These are phyloP conservation scores for Ceratobasidium sp. DNA, from an alignment of 1,284 basidiomycete genomes.

Conservation along the genomic window DNA sequence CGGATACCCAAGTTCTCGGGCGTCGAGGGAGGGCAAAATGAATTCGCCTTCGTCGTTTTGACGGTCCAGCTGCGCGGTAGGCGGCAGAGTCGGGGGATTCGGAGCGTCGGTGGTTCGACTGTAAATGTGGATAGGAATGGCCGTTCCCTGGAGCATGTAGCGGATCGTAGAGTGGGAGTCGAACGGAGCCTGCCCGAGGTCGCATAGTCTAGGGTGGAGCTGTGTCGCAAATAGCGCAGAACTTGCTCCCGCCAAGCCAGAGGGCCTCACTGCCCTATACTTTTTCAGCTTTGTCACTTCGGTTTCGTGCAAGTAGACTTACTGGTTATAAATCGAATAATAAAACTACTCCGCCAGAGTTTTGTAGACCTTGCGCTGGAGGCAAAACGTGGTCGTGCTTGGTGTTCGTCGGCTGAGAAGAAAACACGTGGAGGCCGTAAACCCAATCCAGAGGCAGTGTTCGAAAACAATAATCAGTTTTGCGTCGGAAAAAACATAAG, in stretches of 20 bases:
- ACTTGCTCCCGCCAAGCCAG: neutral
- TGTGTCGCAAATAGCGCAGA: neutral
- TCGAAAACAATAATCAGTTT: constrained; percentile 14
- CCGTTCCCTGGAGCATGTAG: constrained; percentile 25
- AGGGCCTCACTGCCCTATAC: neutral
- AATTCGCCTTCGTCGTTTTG: constrained; percentile 42
- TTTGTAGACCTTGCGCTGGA: neutral
- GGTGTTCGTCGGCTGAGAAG: constrained; percentile 2
- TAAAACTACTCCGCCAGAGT: neutral
- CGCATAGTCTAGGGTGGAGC: constrained; percentile 29
- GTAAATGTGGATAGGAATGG: constrained; percentile 35
- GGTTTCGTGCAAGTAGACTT: neutral
- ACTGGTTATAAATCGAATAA: neutral
- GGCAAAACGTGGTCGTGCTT: constrained; percentile 21
- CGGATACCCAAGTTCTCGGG: constrained; percentile 43
- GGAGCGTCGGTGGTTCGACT: constrained; percentile 26
- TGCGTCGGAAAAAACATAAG: constrained; percentile 35
- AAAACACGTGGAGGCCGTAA: constrained; percentile 14
- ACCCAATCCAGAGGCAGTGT: constrained; percentile 16
- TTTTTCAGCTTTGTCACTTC: constrained; percentile 1
- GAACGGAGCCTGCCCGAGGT: constrained; percentile 42
- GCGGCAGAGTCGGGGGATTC: constrained; percentile 47
- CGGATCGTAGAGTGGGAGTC: constrained; percentile 43
- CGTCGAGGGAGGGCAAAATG: constrained; percentile 43
- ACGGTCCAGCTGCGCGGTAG: constrained; percentile 44